phyloP scores from a whole-genome alignment of 805 yeast species.

The Sugiyamaella americana region DNA sequence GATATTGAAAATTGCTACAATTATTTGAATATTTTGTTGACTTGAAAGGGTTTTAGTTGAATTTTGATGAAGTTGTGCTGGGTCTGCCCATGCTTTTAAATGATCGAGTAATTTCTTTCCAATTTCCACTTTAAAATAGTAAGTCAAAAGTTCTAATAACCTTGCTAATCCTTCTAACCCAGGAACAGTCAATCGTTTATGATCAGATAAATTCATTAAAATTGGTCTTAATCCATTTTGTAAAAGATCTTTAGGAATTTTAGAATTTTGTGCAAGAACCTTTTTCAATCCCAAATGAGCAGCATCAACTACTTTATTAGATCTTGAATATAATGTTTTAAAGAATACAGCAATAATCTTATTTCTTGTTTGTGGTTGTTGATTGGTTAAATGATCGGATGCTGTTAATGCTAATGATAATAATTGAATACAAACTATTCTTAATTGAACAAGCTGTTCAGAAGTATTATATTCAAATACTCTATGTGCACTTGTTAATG shows the following conservation, averaged over 20 bases:
- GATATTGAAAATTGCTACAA: slow-evolving; percentile 82
- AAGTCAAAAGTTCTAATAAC: slow-evolving; percentile 75
- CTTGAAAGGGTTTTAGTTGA: slow-evolving; percentile 75
- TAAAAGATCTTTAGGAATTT: slow-evolving; percentile 87
- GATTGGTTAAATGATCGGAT: slow-evolving; percentile 73
- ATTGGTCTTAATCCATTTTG: slow-evolving; percentile 95
- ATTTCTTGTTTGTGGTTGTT: slow-evolving; percentile 55
- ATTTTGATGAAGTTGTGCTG: slow-evolving; percentile 63
- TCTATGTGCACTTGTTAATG: slow-evolving; percentile 80
- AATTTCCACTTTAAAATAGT: slow-evolving; percentile 93
- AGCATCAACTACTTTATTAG: slow-evolving; percentile 84
- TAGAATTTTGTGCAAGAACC: slow-evolving; percentile 77
- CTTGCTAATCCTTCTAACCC: slow-evolving; percentile 90
- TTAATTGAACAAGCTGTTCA: slow-evolving; percentile 75
- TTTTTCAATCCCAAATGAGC: slow-evolving; percentile 84
- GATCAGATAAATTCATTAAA: slow-evolving; percentile 91
- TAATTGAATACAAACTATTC: slow-evolving; percentile 84
- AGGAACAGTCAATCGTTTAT: slow-evolving; percentile 78
- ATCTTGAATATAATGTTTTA: slow-evolving; percentile 81
- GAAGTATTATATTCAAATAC: slow-evolving; percentile 82
- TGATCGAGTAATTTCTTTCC: slow-evolving; percentile 91
- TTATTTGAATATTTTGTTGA: slow-evolving; percentile 77
- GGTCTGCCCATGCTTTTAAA: slow-evolving; percentile 92
- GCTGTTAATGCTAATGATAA: slow-evolving; percentile 78
- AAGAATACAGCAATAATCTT: slow-evolving; percentile 89